A percentile compares a stretch with the other conserved stretches of the same genome.
Evolutionary conservation across 768 basidiomycete species (phyloP).

Genomic region (Dendrothele bispora): DNA sequence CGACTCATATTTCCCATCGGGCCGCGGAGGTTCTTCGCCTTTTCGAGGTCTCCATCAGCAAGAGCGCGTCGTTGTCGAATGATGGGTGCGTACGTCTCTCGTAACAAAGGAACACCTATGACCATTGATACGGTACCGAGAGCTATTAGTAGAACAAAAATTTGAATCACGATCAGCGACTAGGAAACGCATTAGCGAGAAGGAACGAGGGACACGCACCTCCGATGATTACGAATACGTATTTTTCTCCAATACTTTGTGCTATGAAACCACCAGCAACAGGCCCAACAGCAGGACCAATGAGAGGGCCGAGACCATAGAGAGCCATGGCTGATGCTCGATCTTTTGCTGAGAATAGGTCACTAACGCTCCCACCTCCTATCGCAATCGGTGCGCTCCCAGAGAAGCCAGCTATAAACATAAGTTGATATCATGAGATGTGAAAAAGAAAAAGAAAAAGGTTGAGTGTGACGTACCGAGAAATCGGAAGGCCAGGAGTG

Average conservation of each 20-base stretch:
- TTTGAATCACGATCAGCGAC: neutral
- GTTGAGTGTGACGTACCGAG: slow-evolving; percentile 50
- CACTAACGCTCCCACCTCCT: slow-evolving; percentile 52
- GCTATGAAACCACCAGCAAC: slow-evolving; percentile 53
- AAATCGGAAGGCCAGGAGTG: slow-evolving; percentile 56
- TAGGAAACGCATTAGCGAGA: too few species aligned
- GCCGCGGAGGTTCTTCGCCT: slow-evolving; percentile 24
- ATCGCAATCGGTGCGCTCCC: slow-evolving; percentile 55
- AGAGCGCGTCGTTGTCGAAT: slow-evolving; percentile 40
- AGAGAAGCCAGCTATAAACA: slow-evolving; percentile 46
- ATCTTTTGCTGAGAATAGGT: slow-evolving; percentile 55
- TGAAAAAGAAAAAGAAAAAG: too few species aligned
- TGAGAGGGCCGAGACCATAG: slow-evolving; percentile 51
- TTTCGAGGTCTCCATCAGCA: slow-evolving; percentile 32
- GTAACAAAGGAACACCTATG: slow-evolving; percentile 44
- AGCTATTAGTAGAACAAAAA: slow-evolving; percentile 16
- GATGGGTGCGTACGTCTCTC: slow-evolving; percentile 59
- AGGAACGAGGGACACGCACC: slow-evolving; percentile 5
- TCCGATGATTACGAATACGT: slow-evolving; percentile 45
- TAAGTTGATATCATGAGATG: neutral
- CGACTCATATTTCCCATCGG: slow-evolving; percentile 15
- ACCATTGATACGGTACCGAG: slow-evolving; percentile 34
- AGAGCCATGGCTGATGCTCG: slow-evolving; percentile 60
- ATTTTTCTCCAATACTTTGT: slow-evolving; percentile 48
- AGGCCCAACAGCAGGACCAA: slow-evolving; percentile 45